phyloP scores from a whole-genome alignment of 108 stramenopile species.

The Skeletonema tropicum region DNA sequence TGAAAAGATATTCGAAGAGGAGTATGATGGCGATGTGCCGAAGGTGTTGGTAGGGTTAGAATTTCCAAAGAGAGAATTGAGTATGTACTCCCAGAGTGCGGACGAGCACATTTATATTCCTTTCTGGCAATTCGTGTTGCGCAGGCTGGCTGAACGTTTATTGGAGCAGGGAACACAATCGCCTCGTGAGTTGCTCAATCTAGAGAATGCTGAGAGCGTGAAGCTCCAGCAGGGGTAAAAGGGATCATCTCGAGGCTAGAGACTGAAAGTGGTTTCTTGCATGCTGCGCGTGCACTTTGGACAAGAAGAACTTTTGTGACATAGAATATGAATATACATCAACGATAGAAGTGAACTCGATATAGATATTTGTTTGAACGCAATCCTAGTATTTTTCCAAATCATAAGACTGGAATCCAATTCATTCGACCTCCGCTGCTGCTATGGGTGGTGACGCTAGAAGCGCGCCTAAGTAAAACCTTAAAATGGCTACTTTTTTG shows the following conservation, averaged over 20 bases:
- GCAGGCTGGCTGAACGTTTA: constrained; percentile 3
- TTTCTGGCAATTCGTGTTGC: constrained; percentile 19
- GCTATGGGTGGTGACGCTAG: too few relatives aligned
- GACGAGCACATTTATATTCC: not conserved
- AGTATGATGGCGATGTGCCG: constrained; percentile 31
- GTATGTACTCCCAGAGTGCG: not conserved
- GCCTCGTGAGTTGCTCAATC: constrained; percentile 14
- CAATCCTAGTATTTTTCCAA: too few relatives aligned
- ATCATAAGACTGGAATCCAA: too few relatives aligned
- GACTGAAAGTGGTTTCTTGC: not conserved
- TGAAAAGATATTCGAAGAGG: constrained; percentile 41
- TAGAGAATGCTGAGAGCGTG: constrained; percentile 3
- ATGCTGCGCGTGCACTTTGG: not conserved
- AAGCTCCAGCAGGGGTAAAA: not conserved
- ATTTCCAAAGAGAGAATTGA: constrained; percentile 13
- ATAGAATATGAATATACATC: too few relatives aligned
- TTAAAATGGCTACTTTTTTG: too few relatives aligned
- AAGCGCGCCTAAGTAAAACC: too few relatives aligned
- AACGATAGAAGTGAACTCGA: not conserved
- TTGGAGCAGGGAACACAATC: not conserved
- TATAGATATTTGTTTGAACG: not conserved
- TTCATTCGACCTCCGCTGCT: too few relatives aligned
- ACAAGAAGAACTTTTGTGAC: too few relatives aligned
- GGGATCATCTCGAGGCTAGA: not conserved
- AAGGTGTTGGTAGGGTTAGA: constrained; percentile 31